These are phyloP conservation scores for Melastoma malabathricum DNA, from an alignment of 345 rosid species.

Conservation along the genomic window DNA sequence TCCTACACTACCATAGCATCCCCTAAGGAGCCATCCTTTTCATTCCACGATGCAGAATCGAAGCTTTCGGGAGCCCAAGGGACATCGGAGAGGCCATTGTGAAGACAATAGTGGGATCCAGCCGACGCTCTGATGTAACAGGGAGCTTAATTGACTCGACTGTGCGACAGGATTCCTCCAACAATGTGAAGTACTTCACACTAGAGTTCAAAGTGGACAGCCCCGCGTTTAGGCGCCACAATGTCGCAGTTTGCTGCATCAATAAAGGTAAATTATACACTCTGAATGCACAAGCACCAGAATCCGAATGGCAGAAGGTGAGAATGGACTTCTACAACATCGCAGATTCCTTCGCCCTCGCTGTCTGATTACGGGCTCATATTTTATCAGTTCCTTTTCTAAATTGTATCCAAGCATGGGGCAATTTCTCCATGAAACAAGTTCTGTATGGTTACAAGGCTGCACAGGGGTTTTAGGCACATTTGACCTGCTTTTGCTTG, in stretches of 20 bases:
- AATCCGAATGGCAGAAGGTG: conserved; percentile 52
- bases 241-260: conserved; percentile 60
- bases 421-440: neutral
- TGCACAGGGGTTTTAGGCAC: conserved; percentile 37
- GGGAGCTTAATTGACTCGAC: conserved; percentile 48
- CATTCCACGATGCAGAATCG: conserved; percentile 29
- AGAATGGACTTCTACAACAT: conserved; percentile 30
- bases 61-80: conserved; percentile 70
- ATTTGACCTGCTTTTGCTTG: conserved; percentile 45
- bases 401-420: too few species aligned
- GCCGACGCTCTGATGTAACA: conserved; percentile 30
- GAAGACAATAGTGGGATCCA: conserved; percentile 35
- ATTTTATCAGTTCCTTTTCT: neutral
- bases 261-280: conserved; percentile 44
- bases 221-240: conserved; percentile 50
- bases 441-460: conserved; percentile 18
- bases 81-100: conserved; percentile 76
- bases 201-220: conserved; percentile 73
- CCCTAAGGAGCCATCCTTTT: neutral
- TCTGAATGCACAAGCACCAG: conserved; percentile 67
- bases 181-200: conserved; percentile 42
- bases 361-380: conserved; percentile 10
- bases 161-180: conserved; percentile 35
- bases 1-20: neutral
- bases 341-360: conserved; percentile 48